Base-by-base conservation (phyloP, 495 filamentous ascomycete genomes). In the Thozetella sp. region DNA sequence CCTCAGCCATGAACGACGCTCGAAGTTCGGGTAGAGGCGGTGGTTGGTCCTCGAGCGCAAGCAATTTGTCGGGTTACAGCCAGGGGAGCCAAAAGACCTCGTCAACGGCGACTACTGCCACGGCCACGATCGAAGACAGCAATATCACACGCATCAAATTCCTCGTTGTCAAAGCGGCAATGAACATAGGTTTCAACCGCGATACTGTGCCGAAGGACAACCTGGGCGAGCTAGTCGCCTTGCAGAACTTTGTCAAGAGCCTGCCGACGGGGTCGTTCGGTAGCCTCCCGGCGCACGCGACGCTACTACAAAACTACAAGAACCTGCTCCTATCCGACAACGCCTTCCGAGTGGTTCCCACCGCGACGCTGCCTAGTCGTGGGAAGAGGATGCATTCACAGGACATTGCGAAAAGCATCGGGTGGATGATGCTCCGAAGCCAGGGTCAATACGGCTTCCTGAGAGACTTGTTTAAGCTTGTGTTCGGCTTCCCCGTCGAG, bases 401-500 rank as follows among this genome's bases (percentile, higher is more conserved):
- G 22, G 91, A 96, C 61, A 83, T 96, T 46, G 89, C 90, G 13
- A 87, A 87, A 66, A 90, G 88, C 51, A 88, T 95, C 15, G 77
- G 79, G 48, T 88, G 89, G 80, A 91, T 95, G 86, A 80, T 83
- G 50, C 54, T 69, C 23, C 67, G 71, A 19, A 74, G 76, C 0
- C 43, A 48, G n/a, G 57, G 61, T 26, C 83, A 86, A 58, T 90
- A 93, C 69, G 76, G 76, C 20, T 96, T 91, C 83, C 73, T 96
- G 60, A 80, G 83, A 22, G 93, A 96, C 70, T 74, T 97, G 11
- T 96, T 88, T 75, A 82, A 86, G 51, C 76, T 93, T n/a, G 92
- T 96, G 2, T 93, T 94, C 73, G 92, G 93, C 0, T 91, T 92
- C 67, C 85, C 88, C 56, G 66, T 89, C 24, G 91, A 96, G 60